phyloP scores from a whole-genome alignment of 352 stramenopile species.

The Thalassiosira sp. region DNA sequence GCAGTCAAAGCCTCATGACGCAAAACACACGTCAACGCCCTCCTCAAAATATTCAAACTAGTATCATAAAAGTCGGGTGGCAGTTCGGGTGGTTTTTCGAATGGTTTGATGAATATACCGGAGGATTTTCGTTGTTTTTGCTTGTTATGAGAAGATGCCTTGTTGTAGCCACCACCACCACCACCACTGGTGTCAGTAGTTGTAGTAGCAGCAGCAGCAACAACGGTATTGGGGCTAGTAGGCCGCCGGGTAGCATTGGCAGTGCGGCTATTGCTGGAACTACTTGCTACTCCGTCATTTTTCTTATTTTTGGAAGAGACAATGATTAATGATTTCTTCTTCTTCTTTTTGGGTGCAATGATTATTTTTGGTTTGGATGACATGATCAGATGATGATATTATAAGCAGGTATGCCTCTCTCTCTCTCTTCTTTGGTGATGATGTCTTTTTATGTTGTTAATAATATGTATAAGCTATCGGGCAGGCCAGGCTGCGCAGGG shows the following conservation, averaged over 20 bases:
- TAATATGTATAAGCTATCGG: too few species aligned
- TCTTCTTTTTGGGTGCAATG: constrained; percentile 35
- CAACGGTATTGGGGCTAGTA: constrained; percentile 30
- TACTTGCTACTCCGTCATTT: too few species aligned
- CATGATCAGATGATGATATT: too few species aligned
- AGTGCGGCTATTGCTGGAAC: too few species aligned
- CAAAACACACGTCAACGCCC: constrained; percentile 52
- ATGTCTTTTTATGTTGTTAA: too few species aligned
- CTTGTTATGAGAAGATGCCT: neutral
- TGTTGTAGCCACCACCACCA: too few species aligned
- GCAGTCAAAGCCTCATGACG: neutral
- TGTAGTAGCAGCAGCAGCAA: neutral
- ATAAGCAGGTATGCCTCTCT: too few species aligned
- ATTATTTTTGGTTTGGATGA: constrained; percentile 24
- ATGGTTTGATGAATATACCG: constrained; percentile 74
- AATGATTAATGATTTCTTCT: constrained; percentile 28
- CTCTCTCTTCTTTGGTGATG: too few species aligned
- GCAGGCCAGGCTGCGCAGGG: too few species aligned
- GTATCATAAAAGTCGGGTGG: constrained; percentile 72
- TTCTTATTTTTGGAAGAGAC: neutral
- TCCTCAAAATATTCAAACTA: constrained; percentile 46
- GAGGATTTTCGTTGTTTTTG: neutral
- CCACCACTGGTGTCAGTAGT: neutral
- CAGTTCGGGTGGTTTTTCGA: constrained; percentile 63
- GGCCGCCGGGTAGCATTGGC: too few species aligned